Conservation (phyloP, 495 filamentous ascomycete species). For the Tuber magnatum region DNA sequence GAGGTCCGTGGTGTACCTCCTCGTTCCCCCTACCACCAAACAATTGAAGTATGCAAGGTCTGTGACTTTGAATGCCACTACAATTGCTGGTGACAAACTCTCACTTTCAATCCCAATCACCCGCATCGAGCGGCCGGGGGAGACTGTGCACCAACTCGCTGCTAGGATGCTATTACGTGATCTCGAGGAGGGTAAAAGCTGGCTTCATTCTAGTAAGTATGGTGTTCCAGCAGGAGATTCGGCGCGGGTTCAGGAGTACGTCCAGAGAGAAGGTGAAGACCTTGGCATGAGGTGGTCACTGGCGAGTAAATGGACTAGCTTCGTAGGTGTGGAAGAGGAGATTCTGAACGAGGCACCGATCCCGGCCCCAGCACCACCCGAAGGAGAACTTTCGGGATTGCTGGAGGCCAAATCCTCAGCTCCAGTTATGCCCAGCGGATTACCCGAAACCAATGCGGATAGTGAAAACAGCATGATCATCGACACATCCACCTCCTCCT, state of each 20-base stretch:
- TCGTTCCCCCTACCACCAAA: slow-evolving; percentile 47
- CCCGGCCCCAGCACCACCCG: not conserved
- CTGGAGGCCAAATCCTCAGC: no score
- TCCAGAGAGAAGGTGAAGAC: slow-evolving; percentile 56
- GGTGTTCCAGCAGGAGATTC: slow-evolving; percentile 41
- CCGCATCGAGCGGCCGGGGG: slow-evolving; percentile 43
- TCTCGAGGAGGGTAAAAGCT: slow-evolving; percentile 60
- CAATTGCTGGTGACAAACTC: slow-evolving; percentile 49
- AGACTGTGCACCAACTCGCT: slow-evolving; percentile 64
- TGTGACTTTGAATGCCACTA: slow-evolving; percentile 54
- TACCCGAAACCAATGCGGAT: not conserved
- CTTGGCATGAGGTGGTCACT: slow-evolving; percentile 59
- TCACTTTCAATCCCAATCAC: slow-evolving; percentile 57
- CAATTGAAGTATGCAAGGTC: slow-evolving; percentile 47
- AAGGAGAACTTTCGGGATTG: not conserved
- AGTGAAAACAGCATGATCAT: not conserved
- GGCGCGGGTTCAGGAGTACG: slow-evolving; percentile 50
- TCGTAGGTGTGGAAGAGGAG: slow-evolving; percentile 55
- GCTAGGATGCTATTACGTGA: slow-evolving; percentile 59
- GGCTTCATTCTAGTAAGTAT: slow-evolving; percentile 47
- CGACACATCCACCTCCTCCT: no score
- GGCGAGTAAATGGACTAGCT: slow-evolving; percentile 60
- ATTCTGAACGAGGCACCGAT: slow-evolving; percentile 29
- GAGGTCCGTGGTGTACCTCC: slow-evolving; percentile 55
- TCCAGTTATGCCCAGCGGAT: not conserved